Evolutionary conservation across 208 protist species (phyloP), one percentile per base, ranked within the genome.

Genomic region (Leishmania braziliensis): DNA sequence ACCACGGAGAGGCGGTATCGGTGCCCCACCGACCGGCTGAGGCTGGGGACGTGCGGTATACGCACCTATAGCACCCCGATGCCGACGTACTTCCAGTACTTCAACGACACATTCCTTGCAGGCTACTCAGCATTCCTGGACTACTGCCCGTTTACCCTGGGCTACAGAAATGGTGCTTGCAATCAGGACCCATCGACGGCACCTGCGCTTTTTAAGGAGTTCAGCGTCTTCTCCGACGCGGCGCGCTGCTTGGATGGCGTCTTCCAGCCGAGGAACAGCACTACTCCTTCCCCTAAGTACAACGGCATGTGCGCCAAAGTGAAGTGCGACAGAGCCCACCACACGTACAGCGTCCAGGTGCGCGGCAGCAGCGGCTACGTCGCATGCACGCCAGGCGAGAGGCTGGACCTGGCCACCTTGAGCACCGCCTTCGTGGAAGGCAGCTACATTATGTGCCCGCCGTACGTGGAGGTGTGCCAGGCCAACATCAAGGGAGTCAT

Each of bases 11-110:
- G n/a, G n/a, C 51, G 1, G 51, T 1, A 14, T 6, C 68, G 43
- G 18, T 72, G 68, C 36, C 2, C 33, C 33, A 50, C 68, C 68
- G 43, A 48, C 36, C 68, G 68, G 3, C 46, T 26, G 18, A 10
- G 3, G 0, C 20, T 92, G 0, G 91, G 90, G 3, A 50, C 2
- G 4, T 95, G 92, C 77, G 0, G 23, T 18, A 62, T 92, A 1
- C 20, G 1, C 18, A 54, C 6, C 2, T 66, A 75, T 4, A 39
- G 14, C 1, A 14, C 29, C 29, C 73, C 62, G 26, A 3, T 90
- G 50, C 78, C 84, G 23, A 0, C 60, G n/a, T 68, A 87, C 29
- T 92, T 85, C 80, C 88, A 87, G 75, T 93, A 93, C 83, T 93
- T 93, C 71, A 16, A 12, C 2, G 46, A 89, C 36, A 1, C 36